Evolutionary conservation across 2,329 filamentous ascomycete species (phyloP).

Genomic region (Sarocladium strictum): DNA sequence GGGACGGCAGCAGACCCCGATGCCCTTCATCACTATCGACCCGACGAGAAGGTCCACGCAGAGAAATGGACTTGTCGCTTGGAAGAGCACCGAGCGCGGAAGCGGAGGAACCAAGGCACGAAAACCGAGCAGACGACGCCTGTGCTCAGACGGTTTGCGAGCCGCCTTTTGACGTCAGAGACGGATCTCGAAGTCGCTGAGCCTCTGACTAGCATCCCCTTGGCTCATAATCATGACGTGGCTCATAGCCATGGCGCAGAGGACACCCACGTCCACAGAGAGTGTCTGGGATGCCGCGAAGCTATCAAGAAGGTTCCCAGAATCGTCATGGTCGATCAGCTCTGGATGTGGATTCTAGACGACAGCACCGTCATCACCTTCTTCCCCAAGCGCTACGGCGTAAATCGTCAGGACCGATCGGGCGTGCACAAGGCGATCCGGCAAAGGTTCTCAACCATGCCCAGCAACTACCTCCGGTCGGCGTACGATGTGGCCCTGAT

Average conservation of each 20-base stretch:
- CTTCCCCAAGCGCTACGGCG: slow-evolving; percentile 37
- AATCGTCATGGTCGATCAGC: slow-evolving; percentile 37
- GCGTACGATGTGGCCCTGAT: slow-evolving; percentile 24
- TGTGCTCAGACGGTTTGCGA: too few species aligned
- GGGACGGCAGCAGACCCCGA: slow-evolving; percentile 17
- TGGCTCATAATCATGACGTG: neutral
- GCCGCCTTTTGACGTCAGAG: too few species aligned
- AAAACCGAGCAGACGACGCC: too few species aligned
- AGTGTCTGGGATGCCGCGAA: slow-evolving; percentile 1
- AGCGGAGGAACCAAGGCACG: neutral
- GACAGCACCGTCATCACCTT: slow-evolving; percentile 29
- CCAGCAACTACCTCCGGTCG: slow-evolving; percentile 25
- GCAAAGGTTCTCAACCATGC: slow-evolving; percentile 27
- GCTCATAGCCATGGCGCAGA: neutral
- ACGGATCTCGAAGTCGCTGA: too few species aligned
- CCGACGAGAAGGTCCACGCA: neutral
- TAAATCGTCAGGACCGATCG: slow-evolving; percentile 31
- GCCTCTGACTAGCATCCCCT: too few species aligned
- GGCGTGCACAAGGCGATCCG: slow-evolving; percentile 35
- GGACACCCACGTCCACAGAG: slow-evolving; percentile 18
- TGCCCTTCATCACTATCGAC: neutral
- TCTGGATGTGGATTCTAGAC: slow-evolving; percentile 38
- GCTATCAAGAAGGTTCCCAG: slow-evolving; percentile 10
- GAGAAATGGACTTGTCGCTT: neutral
- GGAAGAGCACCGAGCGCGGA: neutral